Evolutionary conservation across 164 flowering plant genomes (phyloP).

Genomic region (Stephania japonica): DNA sequence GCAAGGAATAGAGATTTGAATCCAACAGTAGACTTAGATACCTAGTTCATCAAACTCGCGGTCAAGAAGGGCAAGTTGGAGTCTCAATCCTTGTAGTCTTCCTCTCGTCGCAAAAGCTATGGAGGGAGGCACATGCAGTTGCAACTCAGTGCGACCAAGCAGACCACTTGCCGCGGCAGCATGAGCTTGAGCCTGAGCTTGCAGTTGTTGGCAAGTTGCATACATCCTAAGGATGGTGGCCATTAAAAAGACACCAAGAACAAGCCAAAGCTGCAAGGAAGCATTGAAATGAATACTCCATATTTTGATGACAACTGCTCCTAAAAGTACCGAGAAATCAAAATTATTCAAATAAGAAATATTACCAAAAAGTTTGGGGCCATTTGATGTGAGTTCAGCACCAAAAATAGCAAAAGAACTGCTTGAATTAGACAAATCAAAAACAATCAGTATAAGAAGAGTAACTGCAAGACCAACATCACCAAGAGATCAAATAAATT

Average conservation of each 20-base stretch:
- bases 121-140: conserved; percentile 85
- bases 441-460: background rate
- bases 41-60: conserved; percentile 99
- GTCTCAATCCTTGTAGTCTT: conserved; percentile 78
- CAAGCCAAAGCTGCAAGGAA: conserved; percentile 77
- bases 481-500: conserved; percentile 1
- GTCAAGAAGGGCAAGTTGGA: conserved; percentile 98
- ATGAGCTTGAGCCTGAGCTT: conserved; percentile 92
- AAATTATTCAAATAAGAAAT: background rate
- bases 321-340: background rate
- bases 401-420: conserved; percentile 83
- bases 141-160: conserved; percentile 82
- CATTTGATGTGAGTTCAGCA: conserved; percentile 88
- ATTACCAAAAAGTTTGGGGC: conserved; percentile 89
- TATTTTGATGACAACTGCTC: background rate
- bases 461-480: background rate
- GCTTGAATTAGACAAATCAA: conserved; percentile 17
- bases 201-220: conserved; percentile 96
- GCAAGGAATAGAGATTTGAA: background rate
- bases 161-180: conserved; percentile 80
- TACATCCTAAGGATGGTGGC: conserved; percentile 93
- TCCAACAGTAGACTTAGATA: conserved; percentile 16
- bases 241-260: conserved; percentile 80
- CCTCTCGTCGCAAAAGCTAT: conserved; percentile 93
- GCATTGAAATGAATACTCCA: background rate